These are phyloP conservation scores for Xenoacremonium recifei DNA, from an alignment of 2,329 filamentous ascomycete genomes.

Conservation along the genomic window DNA sequence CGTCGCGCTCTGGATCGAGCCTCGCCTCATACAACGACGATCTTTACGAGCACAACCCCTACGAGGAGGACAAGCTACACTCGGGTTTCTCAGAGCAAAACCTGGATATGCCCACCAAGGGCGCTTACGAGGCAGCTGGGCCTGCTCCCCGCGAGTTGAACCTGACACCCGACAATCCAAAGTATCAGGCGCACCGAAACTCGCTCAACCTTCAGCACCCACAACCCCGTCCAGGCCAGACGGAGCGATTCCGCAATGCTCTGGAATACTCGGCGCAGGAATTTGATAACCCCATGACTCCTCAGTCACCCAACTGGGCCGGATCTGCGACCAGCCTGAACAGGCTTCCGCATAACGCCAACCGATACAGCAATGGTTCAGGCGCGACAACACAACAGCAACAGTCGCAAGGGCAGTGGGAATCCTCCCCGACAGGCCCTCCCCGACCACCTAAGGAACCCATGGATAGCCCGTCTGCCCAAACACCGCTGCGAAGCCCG, in stretches of 20 bases:
- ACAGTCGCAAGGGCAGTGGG: constrained; percentile 49
- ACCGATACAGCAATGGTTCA: constrained; percentile 48
- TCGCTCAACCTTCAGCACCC: constrained; percentile 78
- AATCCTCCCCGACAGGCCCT: constrained; percentile 44
- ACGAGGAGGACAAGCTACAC: constrained; percentile 61
- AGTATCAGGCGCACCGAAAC: constrained; percentile 80
- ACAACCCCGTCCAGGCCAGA: constrained; percentile 72
- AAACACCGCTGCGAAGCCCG: constrained; percentile 46
- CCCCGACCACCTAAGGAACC: constrained; percentile 64
- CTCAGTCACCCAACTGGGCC: constrained; percentile 60
- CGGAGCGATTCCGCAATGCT: constrained; percentile 69
- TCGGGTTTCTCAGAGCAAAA: constrained; percentile 55
- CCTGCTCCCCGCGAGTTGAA: constrained; percentile 48
- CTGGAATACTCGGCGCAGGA: constrained; percentile 72
- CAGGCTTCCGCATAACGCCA: constrained; percentile 46
- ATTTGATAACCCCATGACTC: constrained; percentile 61
- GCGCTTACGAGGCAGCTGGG: constrained; percentile 23
- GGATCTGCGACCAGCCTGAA: constrained; percentile 59
- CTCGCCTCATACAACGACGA: constrained; percentile 63
- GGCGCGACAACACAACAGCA: constrained; percentile 31
- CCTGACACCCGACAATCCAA: constrained; percentile 66
- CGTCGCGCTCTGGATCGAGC: constrained; percentile 79
- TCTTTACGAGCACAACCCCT: constrained; percentile 51
- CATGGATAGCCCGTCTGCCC: constrained; percentile 40
- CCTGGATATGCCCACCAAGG: constrained; percentile 29